These are phyloP conservation scores for Pyrenophora teres DNA, from an alignment of 2,329 filamentous ascomycete species.

Conservation along the genomic window DNA sequence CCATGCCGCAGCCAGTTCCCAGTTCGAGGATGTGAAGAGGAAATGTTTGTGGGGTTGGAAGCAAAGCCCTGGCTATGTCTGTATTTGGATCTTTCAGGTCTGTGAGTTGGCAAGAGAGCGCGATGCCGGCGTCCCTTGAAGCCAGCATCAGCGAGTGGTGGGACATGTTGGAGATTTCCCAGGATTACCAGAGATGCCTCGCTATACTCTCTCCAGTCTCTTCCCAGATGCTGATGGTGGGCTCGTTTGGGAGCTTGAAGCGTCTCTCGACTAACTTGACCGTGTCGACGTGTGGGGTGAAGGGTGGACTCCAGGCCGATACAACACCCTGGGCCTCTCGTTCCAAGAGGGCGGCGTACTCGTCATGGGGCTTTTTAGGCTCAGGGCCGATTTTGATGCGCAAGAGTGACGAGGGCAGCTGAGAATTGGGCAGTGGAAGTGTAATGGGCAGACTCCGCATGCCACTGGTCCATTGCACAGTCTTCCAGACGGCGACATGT, in stretches of 20 bases:
- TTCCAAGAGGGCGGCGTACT: constrained; percentile 30
- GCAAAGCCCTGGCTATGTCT: constrained; percentile 3
- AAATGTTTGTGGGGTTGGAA: background rate
- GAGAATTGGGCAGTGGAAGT: constrained; percentile 49
- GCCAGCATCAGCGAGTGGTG: constrained; percentile 1
- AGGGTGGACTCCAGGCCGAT: constrained; percentile 61
- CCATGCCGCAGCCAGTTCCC: constrained; percentile 70
- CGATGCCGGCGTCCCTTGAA: constrained; percentile 62
- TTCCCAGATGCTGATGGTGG: constrained; percentile 62
- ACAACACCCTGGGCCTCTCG: constrained; percentile 54
- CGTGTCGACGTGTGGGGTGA: constrained; percentile 50
- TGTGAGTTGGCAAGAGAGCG: constrained; percentile 60
- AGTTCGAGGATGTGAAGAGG: constrained; percentile 62
- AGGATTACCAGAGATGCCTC: constrained; percentile 68
- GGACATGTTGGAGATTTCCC: background rate
- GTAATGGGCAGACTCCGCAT: constrained; percentile 52
- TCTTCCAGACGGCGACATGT: constrained; percentile 50
- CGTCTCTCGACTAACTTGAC: constrained; percentile 62
- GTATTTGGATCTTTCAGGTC: constrained; percentile 42
- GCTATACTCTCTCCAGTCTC: constrained; percentile 76
- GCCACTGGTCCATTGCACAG: constrained; percentile 51
- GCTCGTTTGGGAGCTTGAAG: constrained; percentile 51
- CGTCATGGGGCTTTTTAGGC: constrained; percentile 32
- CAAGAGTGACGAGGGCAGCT: constrained; percentile 44
- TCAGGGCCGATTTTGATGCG: constrained; percentile 49